phyloP scores from a whole-genome alignment of 169 alveolate genomes.

The Plasmodium gaboni region DNA sequence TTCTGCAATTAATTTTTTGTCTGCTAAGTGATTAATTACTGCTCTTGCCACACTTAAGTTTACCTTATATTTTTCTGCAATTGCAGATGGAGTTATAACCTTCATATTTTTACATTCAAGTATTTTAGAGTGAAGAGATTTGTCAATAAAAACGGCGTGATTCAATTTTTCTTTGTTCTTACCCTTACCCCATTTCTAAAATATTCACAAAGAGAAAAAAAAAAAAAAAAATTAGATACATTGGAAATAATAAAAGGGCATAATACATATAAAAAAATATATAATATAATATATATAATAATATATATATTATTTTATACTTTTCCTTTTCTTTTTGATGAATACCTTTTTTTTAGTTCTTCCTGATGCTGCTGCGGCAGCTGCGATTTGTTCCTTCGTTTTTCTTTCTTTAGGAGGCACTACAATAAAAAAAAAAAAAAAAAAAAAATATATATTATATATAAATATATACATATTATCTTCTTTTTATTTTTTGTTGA shows the following conservation, averaged over 20 bases:
- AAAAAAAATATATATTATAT: neutral
- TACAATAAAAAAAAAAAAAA: constrained; percentile 9
- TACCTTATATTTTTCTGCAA: constrained; percentile 93
- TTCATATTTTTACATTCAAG: constrained; percentile 94
- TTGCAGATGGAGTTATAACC: constrained; percentile 93
- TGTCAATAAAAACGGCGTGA: constrained; percentile 95
- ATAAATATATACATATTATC: neutral
- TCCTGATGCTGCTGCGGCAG: constrained; percentile 80
- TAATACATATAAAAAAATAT: constrained; percentile 1
- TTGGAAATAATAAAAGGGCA: neutral
- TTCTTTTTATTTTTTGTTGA: neutral
- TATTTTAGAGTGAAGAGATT: constrained; percentile 92
- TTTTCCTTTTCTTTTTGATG: neutral
- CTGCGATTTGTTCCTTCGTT: constrained; percentile 77
- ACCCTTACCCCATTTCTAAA: constrained; percentile 93
- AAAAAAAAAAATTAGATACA: neutral
- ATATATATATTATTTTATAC: neutral
- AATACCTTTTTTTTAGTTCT: constrained; percentile 75
- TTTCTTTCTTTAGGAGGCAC: constrained; percentile 79
- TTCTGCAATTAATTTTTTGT: constrained; percentile 87
- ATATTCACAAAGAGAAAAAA: constrained; percentile 8
- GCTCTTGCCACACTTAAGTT: constrained; percentile 93
- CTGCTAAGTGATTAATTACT: constrained; percentile 90
- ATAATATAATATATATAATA: neutral
- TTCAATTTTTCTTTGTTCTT: constrained; percentile 96